Evolutionary conservation across 2,329 filamentous ascomycete species (phyloP).

Genomic region (Drechslerella dactyloides): DNA sequence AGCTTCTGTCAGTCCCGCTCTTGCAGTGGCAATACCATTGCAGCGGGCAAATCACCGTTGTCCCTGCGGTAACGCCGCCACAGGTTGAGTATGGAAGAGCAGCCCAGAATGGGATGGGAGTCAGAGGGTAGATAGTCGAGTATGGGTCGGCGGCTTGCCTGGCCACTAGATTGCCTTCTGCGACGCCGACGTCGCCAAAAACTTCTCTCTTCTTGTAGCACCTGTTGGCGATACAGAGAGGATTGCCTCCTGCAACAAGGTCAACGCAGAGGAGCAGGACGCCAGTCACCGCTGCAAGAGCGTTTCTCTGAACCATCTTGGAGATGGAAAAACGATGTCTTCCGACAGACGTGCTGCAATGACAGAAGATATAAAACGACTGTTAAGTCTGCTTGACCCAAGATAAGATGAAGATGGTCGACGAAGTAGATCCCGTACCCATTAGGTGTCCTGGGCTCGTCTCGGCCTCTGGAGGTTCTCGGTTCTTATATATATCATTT

Average conservation of each 20-base stretch:
- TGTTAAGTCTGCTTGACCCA: slow-evolving; percentile 33
- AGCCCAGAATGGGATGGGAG: slow-evolving; percentile 41
- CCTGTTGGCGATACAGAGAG: slow-evolving; percentile 47
- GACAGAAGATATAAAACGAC: slow-evolving; percentile 17
- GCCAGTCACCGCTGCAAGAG: slow-evolving; percentile 22
- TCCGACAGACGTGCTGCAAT: slow-evolving; percentile 21
- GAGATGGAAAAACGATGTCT: neutral
- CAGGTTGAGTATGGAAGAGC: slow-evolving; percentile 41
- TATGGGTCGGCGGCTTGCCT: slow-evolving; percentile 41
- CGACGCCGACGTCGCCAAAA: slow-evolving; percentile 33
- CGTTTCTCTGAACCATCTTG: slow-evolving; percentile 30
- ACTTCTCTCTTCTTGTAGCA: slow-evolving; percentile 46
- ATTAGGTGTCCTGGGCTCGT: slow-evolving; percentile 38
- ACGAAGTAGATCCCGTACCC: slow-evolving; percentile 48
- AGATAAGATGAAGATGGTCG: slow-evolving; percentile 46
- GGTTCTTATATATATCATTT: slow-evolving; percentile 46
- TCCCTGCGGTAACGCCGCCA: slow-evolving; percentile 19
- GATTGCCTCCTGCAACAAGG: slow-evolving; percentile 18
- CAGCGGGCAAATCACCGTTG: slow-evolving; percentile 40
- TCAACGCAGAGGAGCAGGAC: slow-evolving; percentile 23
- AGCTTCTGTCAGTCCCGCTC: slow-evolving; percentile 18
- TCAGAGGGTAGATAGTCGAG: slow-evolving; percentile 46
- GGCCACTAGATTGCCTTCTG: slow-evolving; percentile 25
- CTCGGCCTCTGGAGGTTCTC: slow-evolving; percentile 43
- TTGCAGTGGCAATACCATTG: slow-evolving; percentile 42